Conservation (phyloP, 768 basidiomycete species). For the Royoungia palumana region DNA sequence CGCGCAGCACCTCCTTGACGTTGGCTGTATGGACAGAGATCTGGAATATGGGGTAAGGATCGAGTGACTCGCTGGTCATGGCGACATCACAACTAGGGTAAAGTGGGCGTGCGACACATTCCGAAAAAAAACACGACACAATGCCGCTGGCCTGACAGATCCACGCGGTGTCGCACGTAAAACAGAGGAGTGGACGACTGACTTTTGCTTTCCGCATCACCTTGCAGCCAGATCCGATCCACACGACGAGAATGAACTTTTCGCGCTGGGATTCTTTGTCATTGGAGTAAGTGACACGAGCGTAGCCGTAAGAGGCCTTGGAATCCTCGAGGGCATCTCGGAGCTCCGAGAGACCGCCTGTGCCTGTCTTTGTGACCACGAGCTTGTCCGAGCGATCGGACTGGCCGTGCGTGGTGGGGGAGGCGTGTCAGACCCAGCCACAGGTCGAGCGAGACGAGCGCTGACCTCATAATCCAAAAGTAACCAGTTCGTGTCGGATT, state of each 20-base stretch:
- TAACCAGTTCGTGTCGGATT: slow-evolving; percentile 86
- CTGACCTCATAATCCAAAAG: slow-evolving; percentile 83
- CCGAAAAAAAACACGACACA: slow-evolving; percentile 5
- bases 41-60: slow-evolving; percentile 39
- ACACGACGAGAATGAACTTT: slow-evolving; percentile 83
- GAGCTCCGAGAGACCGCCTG: slow-evolving; percentile 77
- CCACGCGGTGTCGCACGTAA: slow-evolving; percentile 18
- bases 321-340: slow-evolving; percentile 63
- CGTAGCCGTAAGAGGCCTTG: slow-evolving; percentile 84
- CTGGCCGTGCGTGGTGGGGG: slow-evolving; percentile 29
- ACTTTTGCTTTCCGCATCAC: slow-evolving; percentile 93
- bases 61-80: slow-evolving; percentile 28
- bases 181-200: slow-evolving; percentile 22
- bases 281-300: slow-evolving; percentile 77
- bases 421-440: slow-evolving; percentile 17
- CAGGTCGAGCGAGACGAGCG: not conserved
- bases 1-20: slow-evolving; percentile 77
- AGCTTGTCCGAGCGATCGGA: slow-evolving; percentile 81
- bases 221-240: slow-evolving; percentile 82
- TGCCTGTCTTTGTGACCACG: slow-evolving; percentile 71
- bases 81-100: slow-evolving; percentile 22
- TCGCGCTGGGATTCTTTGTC: slow-evolving; percentile 84
- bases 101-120: slow-evolving; percentile 23
- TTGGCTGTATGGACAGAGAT: slow-evolving; percentile 90
- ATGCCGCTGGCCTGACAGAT: slow-evolving; percentile 12